Percentiles rank a stretch among this genome's conserved stretches.
phyloP scores from a whole-genome alignment of 1,284 basidiomycete genomes.

The Xanthoconium separans region DNA sequence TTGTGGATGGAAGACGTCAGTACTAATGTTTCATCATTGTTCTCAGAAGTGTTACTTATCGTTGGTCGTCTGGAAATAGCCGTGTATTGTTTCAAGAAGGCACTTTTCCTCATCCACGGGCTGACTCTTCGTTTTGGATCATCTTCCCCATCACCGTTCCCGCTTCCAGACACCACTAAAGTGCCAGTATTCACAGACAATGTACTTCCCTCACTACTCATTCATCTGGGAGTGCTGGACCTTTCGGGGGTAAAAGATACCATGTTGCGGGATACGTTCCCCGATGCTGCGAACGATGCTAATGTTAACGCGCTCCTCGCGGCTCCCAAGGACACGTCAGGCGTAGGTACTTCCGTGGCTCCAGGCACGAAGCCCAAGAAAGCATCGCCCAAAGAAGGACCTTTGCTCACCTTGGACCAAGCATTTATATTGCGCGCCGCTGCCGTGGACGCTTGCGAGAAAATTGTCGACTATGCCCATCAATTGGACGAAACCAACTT shows the following conservation, averaged over 20 bases:
- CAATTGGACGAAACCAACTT: slow-evolving; percentile 38
- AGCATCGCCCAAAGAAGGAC: slow-evolving; percentile 55
- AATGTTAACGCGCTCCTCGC: slow-evolving; percentile 43
- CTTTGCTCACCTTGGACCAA: slow-evolving; percentile 56
- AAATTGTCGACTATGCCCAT: slow-evolving; percentile 57
- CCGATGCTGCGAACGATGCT: slow-evolving; percentile 39
- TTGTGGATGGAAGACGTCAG: slow-evolving; percentile 65
- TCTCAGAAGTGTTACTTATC: slow-evolving; percentile 3
- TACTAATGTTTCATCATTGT: slow-evolving; percentile 17
- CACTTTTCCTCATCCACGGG: slow-evolving; percentile 77
- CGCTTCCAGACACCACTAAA: slow-evolving; percentile 55
- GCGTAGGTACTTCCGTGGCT: slow-evolving; percentile 6
- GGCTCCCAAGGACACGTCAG: slow-evolving; percentile 18
- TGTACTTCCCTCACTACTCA: slow-evolving; percentile 79
- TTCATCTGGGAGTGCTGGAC: slow-evolving; percentile 75
- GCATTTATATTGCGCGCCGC: slow-evolving; percentile 79
- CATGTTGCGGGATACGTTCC: slow-evolving; percentile 45
- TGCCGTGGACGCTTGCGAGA: slow-evolving; percentile 73
- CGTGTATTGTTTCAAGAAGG: slow-evolving; percentile 88
- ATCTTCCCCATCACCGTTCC: slow-evolving; percentile 50
- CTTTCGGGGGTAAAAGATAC: slow-evolving; percentile 46
- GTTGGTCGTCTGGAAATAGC: slow-evolving; percentile 39
- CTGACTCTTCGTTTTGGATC: slow-evolving; percentile 63
- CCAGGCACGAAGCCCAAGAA: slow-evolving; percentile 21
- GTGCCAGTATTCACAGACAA: slow-evolving; percentile 86